These are phyloP conservation scores for Peronosclerospora sorghi DNA, from an alignment of 352 stramenopile species.

Conservation along the genomic window DNA sequence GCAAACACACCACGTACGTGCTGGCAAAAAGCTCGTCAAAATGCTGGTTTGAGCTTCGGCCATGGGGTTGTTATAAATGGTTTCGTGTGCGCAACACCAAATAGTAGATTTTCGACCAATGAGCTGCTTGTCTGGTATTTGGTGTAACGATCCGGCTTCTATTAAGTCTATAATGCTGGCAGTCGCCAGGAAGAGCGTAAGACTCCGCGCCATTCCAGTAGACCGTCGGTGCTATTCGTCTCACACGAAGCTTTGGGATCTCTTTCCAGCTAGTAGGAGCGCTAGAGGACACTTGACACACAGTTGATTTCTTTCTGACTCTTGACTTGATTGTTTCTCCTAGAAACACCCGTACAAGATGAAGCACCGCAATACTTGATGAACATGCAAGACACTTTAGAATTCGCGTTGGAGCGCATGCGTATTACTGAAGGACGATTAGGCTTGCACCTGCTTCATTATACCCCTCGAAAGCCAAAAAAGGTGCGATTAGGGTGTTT, in stretches of 20 bases:
- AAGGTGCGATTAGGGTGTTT: constrained; percentile 22
- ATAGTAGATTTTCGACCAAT: constrained; percentile 7
- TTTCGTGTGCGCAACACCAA: neutral
- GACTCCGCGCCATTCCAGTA: neutral
- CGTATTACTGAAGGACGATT: constrained; percentile 24
- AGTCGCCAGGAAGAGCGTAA: constrained; percentile 12
- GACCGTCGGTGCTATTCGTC: constrained; percentile 22
- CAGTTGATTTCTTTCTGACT: neutral
- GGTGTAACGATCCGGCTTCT: neutral
- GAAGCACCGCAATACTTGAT: constrained; percentile 37
- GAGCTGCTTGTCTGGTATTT: constrained; percentile 5
- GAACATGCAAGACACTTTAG: constrained; percentile 42
- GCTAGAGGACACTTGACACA: constrained; percentile 2
- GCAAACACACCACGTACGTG: constrained; percentile 38
- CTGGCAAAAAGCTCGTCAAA: constrained; percentile 40
- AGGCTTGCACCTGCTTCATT: constrained; percentile 35
- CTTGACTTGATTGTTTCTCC: neutral
- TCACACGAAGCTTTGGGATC: constrained; percentile 28
- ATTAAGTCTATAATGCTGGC: constrained; percentile 7
- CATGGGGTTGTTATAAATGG: constrained; percentile 13
- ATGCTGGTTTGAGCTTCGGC: constrained; percentile 21
- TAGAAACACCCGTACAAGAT: constrained; percentile 4
- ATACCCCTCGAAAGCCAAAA: constrained; percentile 27
- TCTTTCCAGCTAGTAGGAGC: constrained; percentile 28
- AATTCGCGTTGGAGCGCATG: constrained; percentile 51